Conservation (phyloP, 352 stramenopile species). For the Globisporangium apiculatum region DNA sequence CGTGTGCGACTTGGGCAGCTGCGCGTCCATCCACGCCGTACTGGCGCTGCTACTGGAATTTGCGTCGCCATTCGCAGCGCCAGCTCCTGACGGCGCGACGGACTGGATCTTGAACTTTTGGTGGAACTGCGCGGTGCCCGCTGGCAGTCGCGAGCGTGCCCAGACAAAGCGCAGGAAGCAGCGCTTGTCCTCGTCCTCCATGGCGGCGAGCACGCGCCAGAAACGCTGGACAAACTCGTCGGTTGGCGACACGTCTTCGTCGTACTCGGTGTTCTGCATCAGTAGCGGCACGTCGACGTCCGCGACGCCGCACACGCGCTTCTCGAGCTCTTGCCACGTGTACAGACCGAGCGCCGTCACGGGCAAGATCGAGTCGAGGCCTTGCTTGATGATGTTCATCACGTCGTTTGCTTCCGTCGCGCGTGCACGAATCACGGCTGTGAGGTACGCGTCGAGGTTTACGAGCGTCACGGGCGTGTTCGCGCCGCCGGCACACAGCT, state of each 20-base stretch:
- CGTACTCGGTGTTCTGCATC: conserved; percentile 76
- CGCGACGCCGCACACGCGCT: conserved; percentile 57
- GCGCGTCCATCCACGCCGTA: conserved; percentile 32
- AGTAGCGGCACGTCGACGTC: conserved; percentile 71
- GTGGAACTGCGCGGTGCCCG: conserved; percentile 54
- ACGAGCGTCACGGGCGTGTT: conserved; percentile 31
- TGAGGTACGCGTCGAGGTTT: conserved; percentile 48
- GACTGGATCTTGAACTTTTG: conserved; percentile 88
- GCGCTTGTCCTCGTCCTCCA: conserved; percentile 58
- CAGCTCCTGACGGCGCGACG: conserved; percentile 13
- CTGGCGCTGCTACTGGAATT: not conserved
- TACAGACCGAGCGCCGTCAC: conserved; percentile 48
- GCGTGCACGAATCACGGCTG: conserved; percentile 29
- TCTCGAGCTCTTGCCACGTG: conserved; percentile 67
- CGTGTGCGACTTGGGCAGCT: conserved; percentile 84
- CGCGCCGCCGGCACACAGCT: conserved; percentile 30
- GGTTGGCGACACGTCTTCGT: conserved; percentile 54
- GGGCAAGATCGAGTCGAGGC: conserved; percentile 67
- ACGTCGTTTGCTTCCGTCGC: conserved; percentile 36
- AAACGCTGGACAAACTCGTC: conserved; percentile 76
- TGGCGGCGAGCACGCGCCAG: conserved; percentile 58
- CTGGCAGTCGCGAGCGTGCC: conserved; percentile 62
- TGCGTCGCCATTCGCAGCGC: not conserved
- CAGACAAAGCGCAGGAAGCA: conserved; percentile 82
- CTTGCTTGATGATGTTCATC: conserved; percentile 68